Percentiles rank a stretch among this genome's conserved stretches.
These are phyloP conservation scores for Chrysoporthe austroafricana DNA, from an alignment of 2,329 filamentous ascomycete species.

Conservation along the genomic window DNA sequence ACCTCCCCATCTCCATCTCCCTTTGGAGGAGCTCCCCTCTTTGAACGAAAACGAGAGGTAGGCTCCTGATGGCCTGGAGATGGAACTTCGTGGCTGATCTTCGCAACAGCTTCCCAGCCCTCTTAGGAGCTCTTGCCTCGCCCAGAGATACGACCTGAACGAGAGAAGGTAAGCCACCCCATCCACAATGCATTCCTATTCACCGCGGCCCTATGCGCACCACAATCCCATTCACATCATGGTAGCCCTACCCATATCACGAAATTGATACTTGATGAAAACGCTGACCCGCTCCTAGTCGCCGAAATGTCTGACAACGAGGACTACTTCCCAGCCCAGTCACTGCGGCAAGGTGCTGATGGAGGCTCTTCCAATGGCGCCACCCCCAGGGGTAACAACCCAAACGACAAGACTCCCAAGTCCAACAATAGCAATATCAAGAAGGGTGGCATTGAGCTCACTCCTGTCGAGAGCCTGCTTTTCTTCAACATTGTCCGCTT, in stretches of 20 bases:
- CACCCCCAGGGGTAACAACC: not conserved
- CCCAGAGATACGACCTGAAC: not conserved
- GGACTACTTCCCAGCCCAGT: not conserved
- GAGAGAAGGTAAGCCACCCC: not conserved
- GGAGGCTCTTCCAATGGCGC: not conserved
- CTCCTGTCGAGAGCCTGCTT: constrained; percentile 17
- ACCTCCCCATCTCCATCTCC: not conserved
- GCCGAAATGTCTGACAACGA: constrained; percentile 1
- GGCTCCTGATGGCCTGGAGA: not conserved
- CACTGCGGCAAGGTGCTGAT: not conserved
- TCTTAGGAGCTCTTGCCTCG: not conserved
- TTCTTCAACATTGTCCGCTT: constrained; percentile 28
- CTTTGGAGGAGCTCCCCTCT: not conserved
- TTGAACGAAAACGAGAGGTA: not conserved
- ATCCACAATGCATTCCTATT: too few relatives aligned
- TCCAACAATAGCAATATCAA: not conserved
- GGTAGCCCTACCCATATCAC: not conserved
- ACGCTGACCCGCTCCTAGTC: not conserved
- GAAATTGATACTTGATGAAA: not conserved
- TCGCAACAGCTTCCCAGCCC: not conserved
- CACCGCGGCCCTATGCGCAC: not conserved
- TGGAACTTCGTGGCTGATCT: not conserved
- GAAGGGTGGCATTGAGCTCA: constrained; percentile 11
- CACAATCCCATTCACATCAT: not conserved
- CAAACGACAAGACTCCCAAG: constrained; percentile 3